phyloP scores from a whole-genome alignment of 2,329 filamentous ascomycete genomes.

The Plenodomus tracheiphilus region DNA sequence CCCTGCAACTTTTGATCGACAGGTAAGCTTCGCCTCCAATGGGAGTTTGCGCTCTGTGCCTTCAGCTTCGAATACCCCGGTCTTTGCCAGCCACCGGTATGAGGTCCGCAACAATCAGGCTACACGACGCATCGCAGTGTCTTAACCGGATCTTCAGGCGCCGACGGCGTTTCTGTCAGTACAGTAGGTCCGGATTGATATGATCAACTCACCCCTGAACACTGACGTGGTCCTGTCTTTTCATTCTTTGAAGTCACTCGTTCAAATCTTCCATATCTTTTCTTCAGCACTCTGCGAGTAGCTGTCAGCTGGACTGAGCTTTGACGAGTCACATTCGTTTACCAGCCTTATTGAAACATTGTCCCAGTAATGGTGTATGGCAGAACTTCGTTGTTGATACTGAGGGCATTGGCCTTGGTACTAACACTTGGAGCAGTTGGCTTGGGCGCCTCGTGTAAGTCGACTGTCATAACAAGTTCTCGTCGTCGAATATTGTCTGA shows the following conservation, averaged over 20 bases:
- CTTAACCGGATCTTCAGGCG: conserved; percentile 10
- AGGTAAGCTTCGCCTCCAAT: not conserved
- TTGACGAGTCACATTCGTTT: conserved; percentile 10
- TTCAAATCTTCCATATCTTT: conserved; percentile 11
- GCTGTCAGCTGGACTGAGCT: conserved; percentile 32
- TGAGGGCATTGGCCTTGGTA: conserved; percentile 27
- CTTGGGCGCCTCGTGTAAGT: conserved; percentile 31
- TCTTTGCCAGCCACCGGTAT: not conserved
- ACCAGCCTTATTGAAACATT: not conserved
- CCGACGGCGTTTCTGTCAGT: conserved; percentile 6
- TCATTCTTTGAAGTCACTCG: conserved; percentile 9
- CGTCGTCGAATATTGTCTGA: conserved; percentile 1
- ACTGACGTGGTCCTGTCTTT: conserved; percentile 10
- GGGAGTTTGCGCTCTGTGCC: not conserved
- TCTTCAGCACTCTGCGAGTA: conserved; percentile 30
- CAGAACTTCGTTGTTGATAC: conserved; percentile 13
- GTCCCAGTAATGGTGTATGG: conserved; percentile 22
- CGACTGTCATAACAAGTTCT: not conserved
- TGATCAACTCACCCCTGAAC: not conserved
- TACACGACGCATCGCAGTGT: conserved; percentile 5
- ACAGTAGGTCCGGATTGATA: conserved; percentile 8
- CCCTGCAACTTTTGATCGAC: not conserved
- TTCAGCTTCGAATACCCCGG: not conserved
- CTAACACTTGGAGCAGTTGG: conserved; percentile 25
- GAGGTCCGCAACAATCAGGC: not conserved